phyloP scores from a whole-genome alignment of 192 early-diverging fungal species.

The Haplosporangium gracile region DNA sequence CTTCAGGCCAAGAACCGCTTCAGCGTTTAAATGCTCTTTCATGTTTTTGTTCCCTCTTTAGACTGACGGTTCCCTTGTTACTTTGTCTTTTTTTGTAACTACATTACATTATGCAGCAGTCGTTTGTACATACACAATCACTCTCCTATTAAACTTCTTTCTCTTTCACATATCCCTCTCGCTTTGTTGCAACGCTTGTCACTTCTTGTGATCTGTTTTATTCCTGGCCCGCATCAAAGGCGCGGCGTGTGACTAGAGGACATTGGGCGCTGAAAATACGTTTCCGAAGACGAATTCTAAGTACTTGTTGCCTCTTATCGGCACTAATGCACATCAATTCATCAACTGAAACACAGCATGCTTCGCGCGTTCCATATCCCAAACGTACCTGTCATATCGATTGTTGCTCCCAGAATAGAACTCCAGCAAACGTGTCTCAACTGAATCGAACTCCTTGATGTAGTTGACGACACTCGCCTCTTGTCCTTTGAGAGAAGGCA shows the following conservation, averaged over 20 bases:
- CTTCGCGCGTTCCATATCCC: too few species aligned
- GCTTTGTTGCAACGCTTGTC: not conserved
- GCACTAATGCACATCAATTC: too few species aligned
- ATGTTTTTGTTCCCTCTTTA: not conserved
- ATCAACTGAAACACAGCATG: too few species aligned
- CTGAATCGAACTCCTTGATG: not conserved
- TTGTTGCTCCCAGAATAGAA: conserved; percentile 9
- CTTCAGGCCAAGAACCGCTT: conserved; percentile 66
- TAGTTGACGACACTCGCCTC: not conserved
- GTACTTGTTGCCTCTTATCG: too few species aligned
- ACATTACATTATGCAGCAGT: conserved; percentile 13
- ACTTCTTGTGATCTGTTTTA: not conserved
- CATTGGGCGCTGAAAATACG: too few species aligned
- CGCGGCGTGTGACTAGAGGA: too few species aligned
- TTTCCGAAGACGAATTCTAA: too few species aligned
- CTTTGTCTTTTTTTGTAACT: conserved; percentile 17
- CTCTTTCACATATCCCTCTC: not conserved
- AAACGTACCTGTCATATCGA: not conserved
- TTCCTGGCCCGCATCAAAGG: too few species aligned
- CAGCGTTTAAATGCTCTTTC: conserved; percentile 11
- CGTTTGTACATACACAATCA: conserved; percentile 34
- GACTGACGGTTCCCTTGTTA: not conserved
- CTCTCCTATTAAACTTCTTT: not conserved
- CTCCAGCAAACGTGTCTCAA: not conserved
- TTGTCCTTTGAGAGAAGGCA: conserved; percentile 14